phyloP scores from a whole-genome alignment of 331 rosid genomes.

The Cydonia oblonga region DNA sequence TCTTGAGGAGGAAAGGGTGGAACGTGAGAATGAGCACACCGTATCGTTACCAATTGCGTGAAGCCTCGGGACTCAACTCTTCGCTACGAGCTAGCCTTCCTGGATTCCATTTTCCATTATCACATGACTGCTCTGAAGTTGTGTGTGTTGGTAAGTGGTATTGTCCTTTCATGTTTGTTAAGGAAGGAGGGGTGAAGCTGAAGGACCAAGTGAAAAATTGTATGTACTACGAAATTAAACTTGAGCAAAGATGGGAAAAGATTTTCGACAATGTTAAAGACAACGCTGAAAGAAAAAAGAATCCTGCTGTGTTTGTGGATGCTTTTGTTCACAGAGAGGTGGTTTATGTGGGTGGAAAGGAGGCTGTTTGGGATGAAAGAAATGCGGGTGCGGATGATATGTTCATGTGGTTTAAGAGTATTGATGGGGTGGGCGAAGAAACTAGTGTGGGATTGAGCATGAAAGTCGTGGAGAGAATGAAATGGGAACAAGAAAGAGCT shows the following conservation, averaged over 20 bases:
- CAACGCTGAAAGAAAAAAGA: neutral
- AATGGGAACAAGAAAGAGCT: conserved; percentile 19
- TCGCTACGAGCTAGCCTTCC: conserved; percentile 21
- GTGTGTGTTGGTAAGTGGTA: conserved; percentile 31
- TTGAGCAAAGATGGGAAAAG: conserved; percentile 25
- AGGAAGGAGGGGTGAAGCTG: conserved; percentile 9
- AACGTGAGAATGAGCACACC: neutral
- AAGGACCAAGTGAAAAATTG: conserved; percentile 16
- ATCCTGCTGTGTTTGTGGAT: conserved; percentile 15
- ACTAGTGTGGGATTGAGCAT: conserved; percentile 10
- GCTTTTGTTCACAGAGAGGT: neutral
- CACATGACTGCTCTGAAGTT: neutral
- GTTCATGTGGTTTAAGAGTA: conserved; percentile 10
- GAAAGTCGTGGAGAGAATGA: conserved; percentile 17
- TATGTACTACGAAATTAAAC: conserved; percentile 22
- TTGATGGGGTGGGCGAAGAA: neutral
- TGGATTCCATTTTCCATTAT: neutral
- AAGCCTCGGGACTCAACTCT: conserved; percentile 20
- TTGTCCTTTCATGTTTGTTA: conserved; percentile 29
- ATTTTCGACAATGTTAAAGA: neutral
- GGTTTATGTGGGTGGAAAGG: conserved; percentile 10
- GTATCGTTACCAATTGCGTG: neutral
- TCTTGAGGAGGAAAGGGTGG: conserved; percentile 17
- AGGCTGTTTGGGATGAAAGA: neutral
- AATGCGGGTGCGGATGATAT: neutral